Conservation (phyloP, 805 yeast genomes). For the Myxozyma kluyveri region DNA sequence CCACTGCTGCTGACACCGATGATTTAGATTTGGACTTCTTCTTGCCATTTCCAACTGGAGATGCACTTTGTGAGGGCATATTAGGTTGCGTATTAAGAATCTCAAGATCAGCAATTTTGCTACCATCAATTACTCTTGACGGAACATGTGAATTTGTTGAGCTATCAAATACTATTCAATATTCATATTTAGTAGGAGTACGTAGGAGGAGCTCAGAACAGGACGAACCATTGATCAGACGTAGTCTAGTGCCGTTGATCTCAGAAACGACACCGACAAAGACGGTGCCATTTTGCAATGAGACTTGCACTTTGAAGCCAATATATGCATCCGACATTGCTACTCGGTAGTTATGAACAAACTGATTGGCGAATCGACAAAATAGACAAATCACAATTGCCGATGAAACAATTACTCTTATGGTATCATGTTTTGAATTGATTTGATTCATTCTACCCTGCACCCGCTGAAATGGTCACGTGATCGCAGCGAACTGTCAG, state of each 20-base stretch:
- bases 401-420: no score
- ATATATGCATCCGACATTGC: constrained; percentile 15
- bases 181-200: neutral
- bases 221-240: constrained; percentile 41
- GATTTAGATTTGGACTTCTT: neutral
- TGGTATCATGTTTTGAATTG: no score
- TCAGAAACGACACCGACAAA: constrained; percentile 45
- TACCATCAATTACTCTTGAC: constrained; percentile 21
- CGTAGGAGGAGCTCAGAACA: neutral
- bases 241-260: constrained; percentile 43
- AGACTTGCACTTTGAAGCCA: constrained; percentile 22
- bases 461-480: no score
- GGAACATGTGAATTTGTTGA: constrained; percentile 13
- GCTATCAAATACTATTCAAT: constrained; percentile 18
- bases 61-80: constrained; percentile 30
- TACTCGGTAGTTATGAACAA: neutral
- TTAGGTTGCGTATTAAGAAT: constrained; percentile 37
- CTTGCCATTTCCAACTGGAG: neutral
- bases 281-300: constrained; percentile 21
- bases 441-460: neutral
- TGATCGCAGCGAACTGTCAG: no score
- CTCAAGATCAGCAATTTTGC: constrained; percentile 22
- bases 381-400: no score
- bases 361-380: no score
- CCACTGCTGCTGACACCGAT: constrained; percentile 4